Conservation (phyloP, 1,284 basidiomycete genomes). For the Fistulina hepatica region DNA sequence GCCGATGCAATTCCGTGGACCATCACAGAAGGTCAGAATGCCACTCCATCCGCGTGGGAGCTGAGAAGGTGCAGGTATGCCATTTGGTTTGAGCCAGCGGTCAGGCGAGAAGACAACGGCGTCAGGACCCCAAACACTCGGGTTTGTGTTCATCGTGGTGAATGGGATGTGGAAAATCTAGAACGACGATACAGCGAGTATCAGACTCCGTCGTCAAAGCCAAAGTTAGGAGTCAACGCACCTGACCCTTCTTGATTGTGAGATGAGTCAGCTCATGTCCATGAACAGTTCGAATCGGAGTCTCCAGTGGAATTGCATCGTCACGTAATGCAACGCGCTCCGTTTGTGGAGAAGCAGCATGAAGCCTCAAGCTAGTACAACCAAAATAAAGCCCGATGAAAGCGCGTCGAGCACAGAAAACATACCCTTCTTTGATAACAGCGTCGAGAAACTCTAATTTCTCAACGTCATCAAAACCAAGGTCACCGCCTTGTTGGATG, state of each 20-base stretch:
- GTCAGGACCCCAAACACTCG: constrained; percentile 31
- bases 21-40: constrained; percentile 30
- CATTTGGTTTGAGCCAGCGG: constrained; percentile 24
- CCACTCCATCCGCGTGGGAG: constrained; percentile 25
- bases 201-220: too few relatives aligned
- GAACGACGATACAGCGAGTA: too few relatives aligned
- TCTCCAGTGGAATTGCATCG: constrained; percentile 33
- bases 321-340: constrained; percentile 28
- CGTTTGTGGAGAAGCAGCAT: constrained; percentile 29
- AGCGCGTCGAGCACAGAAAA: too few relatives aligned
- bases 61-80: constrained; percentile 20
- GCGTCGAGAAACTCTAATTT: constrained; percentile 19
- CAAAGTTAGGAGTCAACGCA: too few relatives aligned
- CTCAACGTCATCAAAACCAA: constrained; percentile 17
- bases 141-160: constrained; percentile 26
- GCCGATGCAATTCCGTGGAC: constrained; percentile 31
- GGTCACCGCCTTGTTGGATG: constrained; percentile 11
- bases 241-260: too few relatives aligned
- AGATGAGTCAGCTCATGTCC: too few relatives aligned
- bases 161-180: constrained; percentile 26
- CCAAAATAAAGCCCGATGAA: too few relatives aligned
- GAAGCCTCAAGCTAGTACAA: constrained; percentile 31
- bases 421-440: constrained; percentile 21
- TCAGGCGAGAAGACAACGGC: constrained; percentile 33
- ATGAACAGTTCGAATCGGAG: constrained; percentile 20